phyloP scores from a whole-genome alignment of 352 stramenopile genomes.

The Aphanomyces cochlioides region DNA sequence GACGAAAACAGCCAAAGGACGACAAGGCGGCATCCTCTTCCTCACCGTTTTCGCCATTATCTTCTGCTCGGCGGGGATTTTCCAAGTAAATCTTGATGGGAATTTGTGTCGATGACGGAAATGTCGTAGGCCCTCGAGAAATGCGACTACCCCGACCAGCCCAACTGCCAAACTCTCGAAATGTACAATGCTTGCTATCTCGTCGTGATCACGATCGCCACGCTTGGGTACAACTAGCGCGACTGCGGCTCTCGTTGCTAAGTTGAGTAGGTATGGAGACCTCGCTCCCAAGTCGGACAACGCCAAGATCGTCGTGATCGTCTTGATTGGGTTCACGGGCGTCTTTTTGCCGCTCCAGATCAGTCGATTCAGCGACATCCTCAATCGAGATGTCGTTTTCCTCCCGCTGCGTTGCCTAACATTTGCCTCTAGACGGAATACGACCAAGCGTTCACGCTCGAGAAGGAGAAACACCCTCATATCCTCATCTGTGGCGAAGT shows the following conservation, averaged over 20 bases:
- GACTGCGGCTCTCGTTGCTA: too few relatives aligned
- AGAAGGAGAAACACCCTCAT: constrained; percentile 58
- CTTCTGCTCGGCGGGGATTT: constrained; percentile 55
- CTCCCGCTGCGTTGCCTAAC: neutral
- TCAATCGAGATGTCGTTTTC: constrained; percentile 53
- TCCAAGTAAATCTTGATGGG: constrained; percentile 40
- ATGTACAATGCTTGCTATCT: constrained; percentile 81
- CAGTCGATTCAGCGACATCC: constrained; percentile 60
- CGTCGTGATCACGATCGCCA: constrained; percentile 80
- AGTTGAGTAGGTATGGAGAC: constrained; percentile 28
- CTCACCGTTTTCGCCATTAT: constrained; percentile 60
- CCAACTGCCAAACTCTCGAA: constrained; percentile 62
- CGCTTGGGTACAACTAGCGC: constrained; percentile 63
- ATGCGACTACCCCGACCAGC: constrained; percentile 30
- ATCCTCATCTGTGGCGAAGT: constrained; percentile 77
- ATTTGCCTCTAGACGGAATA: constrained; percentile 53
- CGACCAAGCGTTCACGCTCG: constrained; percentile 62
- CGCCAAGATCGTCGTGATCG: constrained; percentile 58
- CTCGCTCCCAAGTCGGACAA: constrained; percentile 21
- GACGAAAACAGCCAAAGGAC: constrained; percentile 53
- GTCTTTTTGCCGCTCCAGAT: constrained; percentile 66
- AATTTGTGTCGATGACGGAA: neutral
- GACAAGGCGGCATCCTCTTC: constrained; percentile 49
- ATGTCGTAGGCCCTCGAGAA: constrained; percentile 16
- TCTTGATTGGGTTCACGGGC: constrained; percentile 67